Conservation (phyloP, 2,329 filamentous ascomycete species). For the Botrytis cinerea region DNA sequence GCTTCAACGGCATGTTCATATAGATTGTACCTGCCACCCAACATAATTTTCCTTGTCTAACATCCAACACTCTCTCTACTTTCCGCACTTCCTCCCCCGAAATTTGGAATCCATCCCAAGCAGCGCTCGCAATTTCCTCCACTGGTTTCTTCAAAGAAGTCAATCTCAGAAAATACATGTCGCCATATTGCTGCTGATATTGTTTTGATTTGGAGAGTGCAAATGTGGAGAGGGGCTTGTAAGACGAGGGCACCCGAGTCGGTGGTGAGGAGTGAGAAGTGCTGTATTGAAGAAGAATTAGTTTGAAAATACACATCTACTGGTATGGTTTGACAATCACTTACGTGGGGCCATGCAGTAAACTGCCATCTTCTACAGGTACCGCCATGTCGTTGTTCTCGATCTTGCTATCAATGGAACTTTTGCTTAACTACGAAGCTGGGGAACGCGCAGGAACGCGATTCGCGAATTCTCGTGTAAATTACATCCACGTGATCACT, state of each 20-base stretch:
- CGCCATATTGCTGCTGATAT: conserved; percentile 93
- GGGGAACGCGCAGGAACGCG: conserved; percentile 17
- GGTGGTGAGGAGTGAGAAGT: conserved; percentile 11
- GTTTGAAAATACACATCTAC: background rate
- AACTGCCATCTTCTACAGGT: conserved; percentile 19
- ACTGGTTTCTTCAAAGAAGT: conserved; percentile 83
- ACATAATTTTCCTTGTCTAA: conserved; percentile 91
- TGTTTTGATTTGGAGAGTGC: conserved; percentile 68
- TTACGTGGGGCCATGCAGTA: conserved; percentile 22
- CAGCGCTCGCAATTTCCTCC: conserved; percentile 69
- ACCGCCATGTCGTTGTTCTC: conserved; percentile 8
- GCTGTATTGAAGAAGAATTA: conserved; percentile 1
- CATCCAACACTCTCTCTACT: conserved; percentile 89
- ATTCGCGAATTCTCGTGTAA: conserved; percentile 24
- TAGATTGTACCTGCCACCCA: conserved; percentile 95
- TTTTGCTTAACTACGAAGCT: conserved; percentile 5
- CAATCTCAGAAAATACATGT: conserved; percentile 95
- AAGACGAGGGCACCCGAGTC: conserved; percentile 51
- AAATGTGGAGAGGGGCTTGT: conserved; percentile 77
- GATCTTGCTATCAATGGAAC: background rate
- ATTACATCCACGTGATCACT: conserved; percentile 19
- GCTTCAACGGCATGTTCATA: conserved; percentile 96
- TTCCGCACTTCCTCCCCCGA: conserved; percentile 72
- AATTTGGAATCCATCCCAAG: conserved; percentile 79
- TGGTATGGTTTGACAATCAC: background rate